Evolutionary conservation across 1,284 basidiomycete species (phyloP).

Genomic region (Amylostereum areolatum): DNA sequence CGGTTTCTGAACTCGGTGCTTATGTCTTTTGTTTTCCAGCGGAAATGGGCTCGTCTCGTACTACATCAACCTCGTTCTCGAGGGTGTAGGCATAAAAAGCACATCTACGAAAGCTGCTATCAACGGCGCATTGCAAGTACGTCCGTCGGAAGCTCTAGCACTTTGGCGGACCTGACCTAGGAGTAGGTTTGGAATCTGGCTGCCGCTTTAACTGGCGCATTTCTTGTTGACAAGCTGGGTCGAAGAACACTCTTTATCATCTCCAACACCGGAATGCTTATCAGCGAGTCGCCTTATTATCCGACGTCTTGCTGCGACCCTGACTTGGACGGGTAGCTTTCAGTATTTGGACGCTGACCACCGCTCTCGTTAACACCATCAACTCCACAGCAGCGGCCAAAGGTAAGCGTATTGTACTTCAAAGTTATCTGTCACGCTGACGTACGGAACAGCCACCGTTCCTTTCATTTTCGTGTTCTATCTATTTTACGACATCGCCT

Average conservation of each 20-base stretch:
- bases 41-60: slow-evolving; percentile 64
- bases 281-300: slow-evolving; percentile 30
- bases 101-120: slow-evolving; percentile 52
- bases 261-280: slow-evolving; percentile 62
- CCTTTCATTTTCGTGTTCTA: slow-evolving; percentile 69
- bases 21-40: slow-evolving; percentile 21
- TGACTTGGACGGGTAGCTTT: slow-evolving; percentile 34
- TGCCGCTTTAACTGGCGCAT: slow-evolving; percentile 47
- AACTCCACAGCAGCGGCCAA: slow-evolving; percentile 44
- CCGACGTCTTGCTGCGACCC: not conserved
- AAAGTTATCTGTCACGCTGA: not conserved
- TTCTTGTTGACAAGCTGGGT: slow-evolving; percentile 55
- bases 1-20: not conserved
- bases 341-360: slow-evolving; percentile 51
- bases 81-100: slow-evolving; percentile 48
- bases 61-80: slow-evolving; percentile 60
- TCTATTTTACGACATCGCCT: slow-evolving; percentile 63
- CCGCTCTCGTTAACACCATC: slow-evolving; percentile 48
- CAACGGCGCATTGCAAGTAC: slow-evolving; percentile 56
- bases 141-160: not conserved
- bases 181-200: slow-evolving; percentile 46
- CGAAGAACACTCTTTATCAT: slow-evolving; percentile 57
- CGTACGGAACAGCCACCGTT: slow-evolving; percentile 42
- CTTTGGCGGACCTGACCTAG: too few species aligned
- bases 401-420: slow-evolving; percentile 26